A percentile compares a stretch with the other conserved stretches of the same genome.
Conservation (phyloP, 208 protist species). For the Leishmania major region DNA sequence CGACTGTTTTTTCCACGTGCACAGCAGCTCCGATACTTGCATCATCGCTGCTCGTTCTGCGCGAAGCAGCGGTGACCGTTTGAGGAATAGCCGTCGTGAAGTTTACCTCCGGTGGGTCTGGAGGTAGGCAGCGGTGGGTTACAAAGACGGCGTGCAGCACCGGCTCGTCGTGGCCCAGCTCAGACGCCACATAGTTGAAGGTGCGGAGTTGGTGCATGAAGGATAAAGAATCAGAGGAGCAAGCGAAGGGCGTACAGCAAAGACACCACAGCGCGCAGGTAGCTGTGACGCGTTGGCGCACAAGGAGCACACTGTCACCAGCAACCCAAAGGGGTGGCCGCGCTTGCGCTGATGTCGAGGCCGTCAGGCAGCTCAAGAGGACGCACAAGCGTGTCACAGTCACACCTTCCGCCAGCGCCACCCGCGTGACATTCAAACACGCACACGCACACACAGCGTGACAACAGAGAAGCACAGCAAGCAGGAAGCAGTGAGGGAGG, state of each 20-base stretch:
- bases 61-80: not conserved
- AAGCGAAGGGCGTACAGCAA: not conserved
- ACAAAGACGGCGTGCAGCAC: conserved; percentile 37
- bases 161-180: conserved; percentile 18
- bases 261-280: not conserved
- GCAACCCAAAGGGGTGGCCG: not conserved
- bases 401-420: not conserved
- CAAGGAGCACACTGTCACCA: not conserved
- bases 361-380: not conserved
- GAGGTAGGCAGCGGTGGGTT: conserved; percentile 24
- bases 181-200: conserved; percentile 28
- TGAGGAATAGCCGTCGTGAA: conserved; percentile 24
- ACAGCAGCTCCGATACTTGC: not conserved
- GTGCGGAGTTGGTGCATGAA: conserved; percentile 26
- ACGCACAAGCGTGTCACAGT: not conserved
- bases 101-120: not conserved
- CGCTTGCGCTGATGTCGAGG: not conserved
- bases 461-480: not conserved
- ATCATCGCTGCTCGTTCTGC: not conserved
- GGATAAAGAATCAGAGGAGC: not conserved
- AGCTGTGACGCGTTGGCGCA: not conserved
- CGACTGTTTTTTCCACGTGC: not conserved
- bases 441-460: not conserved
- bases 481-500: not conserved
- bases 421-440: not conserved